Percentiles rank a stretch among this genome's conserved stretches.
Evolutionary conservation across 116 monocot genomes (phyloP).

Genomic region (Trichopus zeylanicus): DNA sequence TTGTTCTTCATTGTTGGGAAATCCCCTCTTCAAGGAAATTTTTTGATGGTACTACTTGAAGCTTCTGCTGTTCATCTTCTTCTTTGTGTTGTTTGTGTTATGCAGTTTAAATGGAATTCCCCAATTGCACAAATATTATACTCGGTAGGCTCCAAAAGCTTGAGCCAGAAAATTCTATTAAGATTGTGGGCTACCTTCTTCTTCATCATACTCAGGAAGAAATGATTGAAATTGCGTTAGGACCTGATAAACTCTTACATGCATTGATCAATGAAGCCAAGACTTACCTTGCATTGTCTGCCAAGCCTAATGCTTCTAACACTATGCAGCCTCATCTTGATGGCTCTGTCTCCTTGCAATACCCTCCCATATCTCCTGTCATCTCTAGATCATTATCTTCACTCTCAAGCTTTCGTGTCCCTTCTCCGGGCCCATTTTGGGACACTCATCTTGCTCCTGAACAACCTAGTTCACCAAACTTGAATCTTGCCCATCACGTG

Average conservation of each 20-base stretch:
- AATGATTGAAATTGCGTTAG: constrained; percentile 56
- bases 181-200: constrained; percentile 67
- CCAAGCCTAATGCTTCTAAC: neutral
- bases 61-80: neutral
- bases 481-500: constrained; percentile 7
- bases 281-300: constrained; percentile 12
- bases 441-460: constrained; percentile 18
- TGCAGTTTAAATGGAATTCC: constrained; percentile 51
- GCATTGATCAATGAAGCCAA: constrained; percentile 48
- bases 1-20: neutral
- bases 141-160: constrained; percentile 42
- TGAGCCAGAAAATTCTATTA: constrained; percentile 65
- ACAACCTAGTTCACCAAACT: constrained; percentile 9
- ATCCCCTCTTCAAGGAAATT: neutral
- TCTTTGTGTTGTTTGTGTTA: neutral
- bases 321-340: constrained; percentile 15
- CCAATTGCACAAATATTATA: constrained; percentile 45
- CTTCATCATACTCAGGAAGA: constrained; percentile 40
- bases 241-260: constrained; percentile 34
- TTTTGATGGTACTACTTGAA: neutral
- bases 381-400: constrained; percentile 18
- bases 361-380: constrained; percentile 9
- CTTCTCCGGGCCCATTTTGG: constrained; percentile 16
- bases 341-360: neutral
- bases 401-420: constrained; percentile 7